phyloP scores from a whole-genome alignment of 1,284 basidiomycete species.

The Lentinus polychrous region DNA sequence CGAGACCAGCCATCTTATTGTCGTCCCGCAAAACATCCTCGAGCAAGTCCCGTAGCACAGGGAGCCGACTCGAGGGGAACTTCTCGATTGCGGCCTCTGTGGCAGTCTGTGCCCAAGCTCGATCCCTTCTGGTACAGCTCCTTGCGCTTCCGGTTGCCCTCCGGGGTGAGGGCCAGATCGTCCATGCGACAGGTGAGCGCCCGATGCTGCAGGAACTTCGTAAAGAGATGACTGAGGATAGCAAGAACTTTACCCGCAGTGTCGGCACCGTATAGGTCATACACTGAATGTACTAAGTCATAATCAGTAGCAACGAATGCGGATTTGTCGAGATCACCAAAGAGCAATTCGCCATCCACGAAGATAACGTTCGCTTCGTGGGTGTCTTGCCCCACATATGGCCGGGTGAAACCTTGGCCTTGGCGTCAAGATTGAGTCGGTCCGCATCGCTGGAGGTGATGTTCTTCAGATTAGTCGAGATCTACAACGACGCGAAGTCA shows the following conservation, averaged over 20 bases:
- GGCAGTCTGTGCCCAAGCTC: constrained; percentile 78
- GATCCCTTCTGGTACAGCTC: constrained; percentile 66
- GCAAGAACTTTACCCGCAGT: constrained; percentile 89
- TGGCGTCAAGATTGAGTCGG: constrained; percentile 83
- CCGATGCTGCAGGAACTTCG: constrained; percentile 94
- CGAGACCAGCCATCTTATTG: constrained; percentile 93
- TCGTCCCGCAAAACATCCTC: constrained; percentile 97
- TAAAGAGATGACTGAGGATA: constrained; percentile 90
- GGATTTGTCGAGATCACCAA: constrained; percentile 94
- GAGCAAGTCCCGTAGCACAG: constrained; percentile 54
- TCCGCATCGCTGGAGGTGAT: constrained; percentile 79
- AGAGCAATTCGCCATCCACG: constrained; percentile 88
- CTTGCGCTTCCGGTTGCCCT: constrained; percentile 71
- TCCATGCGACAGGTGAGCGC: constrained; percentile 99
- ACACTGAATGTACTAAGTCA: constrained; percentile 97
- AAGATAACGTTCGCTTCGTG: constrained; percentile 87
- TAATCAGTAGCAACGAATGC: constrained; percentile 96
- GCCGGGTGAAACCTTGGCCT: constrained; percentile 84
- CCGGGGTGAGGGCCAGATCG: constrained; percentile 84
- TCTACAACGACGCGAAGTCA: constrained; percentile 37
- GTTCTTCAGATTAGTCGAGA: constrained; percentile 89
- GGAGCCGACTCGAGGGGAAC: constrained; percentile 66
- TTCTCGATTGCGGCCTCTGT: constrained; percentile 86
- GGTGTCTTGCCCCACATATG: constrained; percentile 79
- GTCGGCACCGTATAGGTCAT: constrained; percentile 94